phyloP scores from a whole-genome alignment of 371 early-diverging fungal species.

The Mucor sp. region DNA sequence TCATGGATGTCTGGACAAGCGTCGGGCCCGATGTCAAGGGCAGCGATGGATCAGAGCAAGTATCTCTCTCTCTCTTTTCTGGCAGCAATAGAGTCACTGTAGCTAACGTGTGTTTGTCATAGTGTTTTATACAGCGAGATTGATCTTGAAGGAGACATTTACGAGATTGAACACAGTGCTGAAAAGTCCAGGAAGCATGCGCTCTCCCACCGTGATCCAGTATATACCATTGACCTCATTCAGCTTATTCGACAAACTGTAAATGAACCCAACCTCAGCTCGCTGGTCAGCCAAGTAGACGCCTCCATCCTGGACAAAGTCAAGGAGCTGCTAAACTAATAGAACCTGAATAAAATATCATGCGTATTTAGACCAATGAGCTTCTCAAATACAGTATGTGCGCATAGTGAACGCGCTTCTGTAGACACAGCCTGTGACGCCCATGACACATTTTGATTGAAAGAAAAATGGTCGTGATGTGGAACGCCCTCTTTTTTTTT shows the following conservation, averaged over 20 bases:
- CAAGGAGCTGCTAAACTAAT: conserved; percentile 7
- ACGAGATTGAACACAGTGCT: conserved; percentile 57
- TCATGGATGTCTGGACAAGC: conserved; percentile 69
- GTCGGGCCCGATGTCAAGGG: conserved; percentile 66
- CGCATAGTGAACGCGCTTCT: too few relatives aligned
- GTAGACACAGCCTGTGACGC: background rate
- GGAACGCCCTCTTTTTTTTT: background rate
- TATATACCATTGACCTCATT: conserved; percentile 59
- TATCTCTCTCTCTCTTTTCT: background rate
- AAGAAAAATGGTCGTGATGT: background rate
- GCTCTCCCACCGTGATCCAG: conserved; percentile 56
- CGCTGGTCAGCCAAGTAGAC: conserved; percentile 54
- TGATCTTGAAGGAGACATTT: conserved; percentile 57
- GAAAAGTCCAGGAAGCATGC: conserved; percentile 49
- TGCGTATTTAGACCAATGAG: background rate
- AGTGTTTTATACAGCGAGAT: conserved; percentile 68
- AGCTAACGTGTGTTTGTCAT: background rate
- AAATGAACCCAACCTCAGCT: conserved; percentile 25
- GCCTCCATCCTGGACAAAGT: conserved; percentile 49
- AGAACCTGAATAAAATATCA: background rate
- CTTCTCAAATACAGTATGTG: background rate
- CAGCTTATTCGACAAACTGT: conserved; percentile 53
- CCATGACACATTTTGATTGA: background rate
- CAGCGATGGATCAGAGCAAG: conserved; percentile 60
- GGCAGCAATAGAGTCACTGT: background rate